Conservation (phyloP, 306 rosid genomes). For the Mucuna pruriens region DNA sequence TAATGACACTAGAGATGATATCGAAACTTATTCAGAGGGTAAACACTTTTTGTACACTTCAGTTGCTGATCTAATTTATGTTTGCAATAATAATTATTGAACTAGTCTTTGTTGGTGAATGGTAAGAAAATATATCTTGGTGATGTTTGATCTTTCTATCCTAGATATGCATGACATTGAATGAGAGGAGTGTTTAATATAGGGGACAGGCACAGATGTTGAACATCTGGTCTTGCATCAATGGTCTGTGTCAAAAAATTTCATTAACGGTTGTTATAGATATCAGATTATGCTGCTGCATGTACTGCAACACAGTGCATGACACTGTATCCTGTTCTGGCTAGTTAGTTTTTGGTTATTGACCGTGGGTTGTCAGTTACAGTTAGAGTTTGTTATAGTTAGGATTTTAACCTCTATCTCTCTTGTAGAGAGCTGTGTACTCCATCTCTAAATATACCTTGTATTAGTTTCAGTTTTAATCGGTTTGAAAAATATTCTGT, state of each 20-base stretch:
- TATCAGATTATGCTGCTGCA: background rate
- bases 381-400: background rate
- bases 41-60: slow-evolving; percentile 41
- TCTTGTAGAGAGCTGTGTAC: background rate
- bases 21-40: slow-evolving; percentile 83
- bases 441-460: background rate
- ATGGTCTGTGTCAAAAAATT: background rate
- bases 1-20: slow-evolving; percentile 77
- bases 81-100: slow-evolving; percentile 9
- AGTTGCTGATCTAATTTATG: slow-evolving; percentile 31
- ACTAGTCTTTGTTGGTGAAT: slow-evolving; percentile 4
- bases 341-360: background rate
- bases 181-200: slow-evolving; percentile 10
- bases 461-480: background rate
- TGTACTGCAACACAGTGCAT: background rate
- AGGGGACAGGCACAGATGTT: background rate
- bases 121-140: slow-evolving; percentile 13
- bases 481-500: too few relatives aligned
- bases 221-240: slow-evolving; percentile 6
- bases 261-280: background rate
- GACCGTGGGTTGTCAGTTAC: background rate
- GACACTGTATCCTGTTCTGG: background rate
- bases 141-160: background rate
- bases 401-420: background rate
- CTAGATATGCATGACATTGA: slow-evolving; percentile 13